These are phyloP conservation scores for Coriaria nepalensis DNA, from an alignment of 306 rosid species.

Conservation along the genomic window DNA sequence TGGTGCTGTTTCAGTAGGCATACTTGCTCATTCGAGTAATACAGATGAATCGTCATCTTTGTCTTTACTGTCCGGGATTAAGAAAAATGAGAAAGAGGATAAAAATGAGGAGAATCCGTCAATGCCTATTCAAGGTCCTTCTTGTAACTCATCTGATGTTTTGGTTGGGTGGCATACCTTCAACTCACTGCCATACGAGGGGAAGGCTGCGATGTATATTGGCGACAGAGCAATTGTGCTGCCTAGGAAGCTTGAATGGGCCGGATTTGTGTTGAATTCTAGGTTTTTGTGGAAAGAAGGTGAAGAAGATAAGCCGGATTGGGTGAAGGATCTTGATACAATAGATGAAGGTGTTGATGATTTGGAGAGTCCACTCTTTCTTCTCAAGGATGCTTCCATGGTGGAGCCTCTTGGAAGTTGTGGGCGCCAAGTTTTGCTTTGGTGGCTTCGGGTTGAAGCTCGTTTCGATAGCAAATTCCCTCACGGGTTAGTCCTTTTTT, in stretches of 20 bases:
- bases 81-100: conserved; percentile 37
- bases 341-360: conserved; percentile 39
- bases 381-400: conserved; percentile 62
- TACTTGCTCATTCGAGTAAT: conserved; percentile 48
- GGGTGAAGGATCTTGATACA: conserved; percentile 66
- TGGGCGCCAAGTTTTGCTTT: conserved; percentile 82
- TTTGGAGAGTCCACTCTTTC: conserved; percentile 64
- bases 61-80: conserved; percentile 2
- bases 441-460: conserved; percentile 99
- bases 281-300: conserved; percentile 62
- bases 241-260: conserved; percentile 84
- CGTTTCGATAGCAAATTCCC: conserved; percentile 98
- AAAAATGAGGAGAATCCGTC: conserved; percentile 33
- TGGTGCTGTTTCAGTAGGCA: conserved; percentile 91
- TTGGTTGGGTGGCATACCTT: conserved; percentile 96
- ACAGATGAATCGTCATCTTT: conserved; percentile 19
- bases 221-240: conserved; percentile 79
- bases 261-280: conserved; percentile 92
- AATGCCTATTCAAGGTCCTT: conserved; percentile 89
- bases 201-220: conserved; percentile 58
- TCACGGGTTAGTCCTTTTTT: conserved; percentile 43
- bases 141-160: conserved; percentile 75
- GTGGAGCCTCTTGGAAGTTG: conserved; percentile 94
- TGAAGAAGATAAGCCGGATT: conserved; percentile 63
- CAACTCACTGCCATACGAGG: conserved; percentile 49